These are phyloP conservation scores for Neurospora intermedia DNA, from an alignment of 495 filamentous ascomycete species.

Conservation along the genomic window DNA sequence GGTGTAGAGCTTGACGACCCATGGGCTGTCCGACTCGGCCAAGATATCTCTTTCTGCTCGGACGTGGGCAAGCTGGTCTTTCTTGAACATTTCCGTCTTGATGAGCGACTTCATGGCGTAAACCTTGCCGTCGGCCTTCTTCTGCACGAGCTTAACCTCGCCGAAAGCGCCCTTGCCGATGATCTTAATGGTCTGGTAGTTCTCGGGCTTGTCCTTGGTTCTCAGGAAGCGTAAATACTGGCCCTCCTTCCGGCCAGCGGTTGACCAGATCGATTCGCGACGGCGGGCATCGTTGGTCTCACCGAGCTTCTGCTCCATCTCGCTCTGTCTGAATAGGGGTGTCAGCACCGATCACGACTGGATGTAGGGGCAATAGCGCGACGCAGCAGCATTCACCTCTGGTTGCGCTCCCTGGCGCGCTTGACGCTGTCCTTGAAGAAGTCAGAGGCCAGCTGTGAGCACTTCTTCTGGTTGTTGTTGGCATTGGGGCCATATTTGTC, in stretches of 20 bases:
- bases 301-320: constrained; percentile 73
- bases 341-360: neutral
- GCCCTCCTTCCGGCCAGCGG: constrained; percentile 72
- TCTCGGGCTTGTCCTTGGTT: constrained; percentile 80
- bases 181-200: constrained; percentile 92
- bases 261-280: constrained; percentile 64
- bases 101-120: constrained; percentile 97
- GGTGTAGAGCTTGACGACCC: constrained; percentile 95
- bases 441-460: constrained; percentile 63
- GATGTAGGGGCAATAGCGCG: neutral
- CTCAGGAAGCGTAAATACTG: constrained; percentile 89
- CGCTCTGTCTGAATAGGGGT: constrained; percentile 56
- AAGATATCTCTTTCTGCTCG: constrained; percentile 95
- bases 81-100: constrained; percentile 99
- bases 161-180: constrained; percentile 99
- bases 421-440: constrained; percentile 97
- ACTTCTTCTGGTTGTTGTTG: constrained; percentile 65
- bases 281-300: constrained; percentile 62
- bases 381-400: constrained; percentile 50
- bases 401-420: constrained; percentile 80
- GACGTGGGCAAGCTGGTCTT: constrained; percentile 97
- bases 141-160: constrained; percentile 92
- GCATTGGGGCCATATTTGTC: constrained; percentile 56
- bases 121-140: constrained; percentile 92
- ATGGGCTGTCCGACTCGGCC: constrained; percentile 95